phyloP scores from a whole-genome alignment of 108 stramenopile species.

The Epithemia pelagica region DNA sequence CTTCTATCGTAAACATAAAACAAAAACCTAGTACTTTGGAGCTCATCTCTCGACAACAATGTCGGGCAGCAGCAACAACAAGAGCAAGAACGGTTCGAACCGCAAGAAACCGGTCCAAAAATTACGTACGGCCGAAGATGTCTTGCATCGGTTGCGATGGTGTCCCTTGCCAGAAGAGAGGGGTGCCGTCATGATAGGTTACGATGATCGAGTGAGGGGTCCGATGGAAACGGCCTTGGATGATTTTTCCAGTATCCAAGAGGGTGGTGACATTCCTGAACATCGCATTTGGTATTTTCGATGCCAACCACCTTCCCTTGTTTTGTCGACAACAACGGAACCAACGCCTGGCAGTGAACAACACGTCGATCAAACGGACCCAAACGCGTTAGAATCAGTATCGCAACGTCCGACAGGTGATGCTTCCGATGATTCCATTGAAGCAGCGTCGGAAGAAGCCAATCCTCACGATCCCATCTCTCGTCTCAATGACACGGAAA shows the following conservation, averaged over 20 bases:
- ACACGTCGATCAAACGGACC: background rate
- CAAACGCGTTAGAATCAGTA: background rate
- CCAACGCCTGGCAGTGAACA: background rate
- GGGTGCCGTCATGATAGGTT: constrained; percentile 11
- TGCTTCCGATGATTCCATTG: background rate
- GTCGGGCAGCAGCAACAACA: background rate
- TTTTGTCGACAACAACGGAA: background rate
- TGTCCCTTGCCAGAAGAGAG: background rate
- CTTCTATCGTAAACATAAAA: too few relatives aligned
- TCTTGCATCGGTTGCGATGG: constrained; percentile 17
- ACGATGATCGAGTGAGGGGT: constrained; percentile 20
- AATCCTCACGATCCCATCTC: background rate
- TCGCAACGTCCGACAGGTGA: background rate
- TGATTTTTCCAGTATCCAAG: constrained; percentile 13
- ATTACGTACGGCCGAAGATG: constrained; percentile 21
- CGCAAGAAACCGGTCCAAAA: too few relatives aligned
- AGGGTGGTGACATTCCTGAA: constrained; percentile 29
- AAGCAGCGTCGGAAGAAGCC: background rate
- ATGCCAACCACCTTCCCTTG: background rate
- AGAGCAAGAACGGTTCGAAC: background rate
- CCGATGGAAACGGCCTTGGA: constrained; percentile 22
- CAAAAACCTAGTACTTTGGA: too few relatives aligned
- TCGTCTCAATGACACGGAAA: background rate
- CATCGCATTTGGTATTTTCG: constrained; percentile 28
- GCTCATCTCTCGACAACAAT: too few relatives aligned